phyloP scores from a whole-genome alignment of 2,329 filamentous ascomycete species.

The Fusarium sp. region DNA sequence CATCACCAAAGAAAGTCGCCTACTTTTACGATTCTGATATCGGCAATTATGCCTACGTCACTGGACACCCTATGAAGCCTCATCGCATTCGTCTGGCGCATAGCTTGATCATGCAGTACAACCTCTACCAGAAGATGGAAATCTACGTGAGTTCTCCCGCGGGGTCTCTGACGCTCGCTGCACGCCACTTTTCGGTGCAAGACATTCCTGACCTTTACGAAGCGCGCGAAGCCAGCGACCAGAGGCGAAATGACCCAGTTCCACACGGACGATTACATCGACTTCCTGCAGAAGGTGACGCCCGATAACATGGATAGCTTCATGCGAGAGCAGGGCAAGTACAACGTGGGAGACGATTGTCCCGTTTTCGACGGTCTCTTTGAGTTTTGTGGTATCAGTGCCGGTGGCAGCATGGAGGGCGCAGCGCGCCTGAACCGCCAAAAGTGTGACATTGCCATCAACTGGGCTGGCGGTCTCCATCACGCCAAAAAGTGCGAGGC shows the following conservation, averaged over 20 bases:
- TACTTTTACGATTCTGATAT: slow-evolving; percentile 99
- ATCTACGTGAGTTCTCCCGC: slow-evolving; percentile 77
- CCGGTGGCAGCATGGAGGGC: slow-evolving; percentile 93
- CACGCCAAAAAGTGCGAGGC: slow-evolving; percentile 98
- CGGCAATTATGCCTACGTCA: slow-evolving; percentile 97
- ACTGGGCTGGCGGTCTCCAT: slow-evolving; percentile 97
- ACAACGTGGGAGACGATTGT: slow-evolving; percentile 96
- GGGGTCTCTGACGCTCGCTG: background rate
- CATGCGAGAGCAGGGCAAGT: slow-evolving; percentile 89
- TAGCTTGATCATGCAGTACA: slow-evolving; percentile 95
- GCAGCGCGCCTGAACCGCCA: slow-evolving; percentile 89
- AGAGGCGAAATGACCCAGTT: slow-evolving; percentile 93
- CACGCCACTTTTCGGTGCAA: background rate
- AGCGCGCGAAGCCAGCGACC: slow-evolving; percentile 88
- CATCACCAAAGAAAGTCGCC: slow-evolving; percentile 82
- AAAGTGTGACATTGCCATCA: slow-evolving; percentile 96
- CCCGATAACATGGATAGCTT: slow-evolving; percentile 99
- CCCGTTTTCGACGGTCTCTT: slow-evolving; percentile 98
- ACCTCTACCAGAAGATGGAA: slow-evolving; percentile 96
- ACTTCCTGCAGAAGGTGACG: slow-evolving; percentile 94
- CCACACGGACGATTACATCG: slow-evolving; percentile 94
- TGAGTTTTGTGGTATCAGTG: slow-evolving; percentile 94
- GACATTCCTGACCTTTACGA: slow-evolving; percentile 48
- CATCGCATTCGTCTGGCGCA: slow-evolving; percentile 96
- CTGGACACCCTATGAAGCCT: slow-evolving; percentile 98